Conservation (phyloP, 805 yeast species). For the Lipomyces orientalis region DNA sequence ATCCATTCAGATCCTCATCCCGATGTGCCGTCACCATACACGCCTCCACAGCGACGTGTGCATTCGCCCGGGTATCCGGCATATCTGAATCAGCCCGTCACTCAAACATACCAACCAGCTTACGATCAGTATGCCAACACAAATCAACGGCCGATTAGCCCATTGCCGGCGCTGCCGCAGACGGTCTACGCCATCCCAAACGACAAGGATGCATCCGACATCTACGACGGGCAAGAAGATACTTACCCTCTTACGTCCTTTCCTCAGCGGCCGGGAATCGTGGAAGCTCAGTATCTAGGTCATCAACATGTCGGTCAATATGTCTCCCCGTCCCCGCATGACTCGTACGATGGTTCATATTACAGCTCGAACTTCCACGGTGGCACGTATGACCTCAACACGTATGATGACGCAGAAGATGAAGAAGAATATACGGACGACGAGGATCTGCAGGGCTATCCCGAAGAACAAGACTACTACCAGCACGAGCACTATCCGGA, state of each 20-base stretch:
- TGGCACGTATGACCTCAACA: slow-evolving; percentile 45
- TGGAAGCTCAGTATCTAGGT: background rate
- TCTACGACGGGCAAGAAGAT: slow-evolving; percentile 23
- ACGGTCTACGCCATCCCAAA: slow-evolving; percentile 10
- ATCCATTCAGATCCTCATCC: background rate
- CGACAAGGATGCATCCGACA: slow-evolving; percentile 12
- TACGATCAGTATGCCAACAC: slow-evolving; percentile 2
- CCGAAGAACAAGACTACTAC: slow-evolving; percentile 16
- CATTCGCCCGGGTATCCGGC: background rate
- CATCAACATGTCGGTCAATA: background rate
- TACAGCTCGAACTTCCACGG: slow-evolving; percentile 27
- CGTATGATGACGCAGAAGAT: slow-evolving; percentile 37
- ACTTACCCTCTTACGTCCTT: slow-evolving; percentile 19
- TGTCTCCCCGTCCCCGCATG: background rate
- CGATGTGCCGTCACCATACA: background rate
- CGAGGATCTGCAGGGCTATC: slow-evolving; percentile 35
- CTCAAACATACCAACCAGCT: slow-evolving; percentile 6
- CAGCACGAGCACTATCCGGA: slow-evolving; percentile 5
- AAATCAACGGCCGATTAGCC: slow-evolving; percentile 10
- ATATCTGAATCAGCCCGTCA: background rate
- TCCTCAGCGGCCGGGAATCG: slow-evolving; percentile 10
- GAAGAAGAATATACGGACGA: slow-evolving; percentile 34
- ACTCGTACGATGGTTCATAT: background rate
- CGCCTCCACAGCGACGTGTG: background rate
- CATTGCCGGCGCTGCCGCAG: slow-evolving; percentile 20